Conservation (phyloP, 2,329 filamentous ascomycete genomes). For the Apiospora aurea region DNA sequence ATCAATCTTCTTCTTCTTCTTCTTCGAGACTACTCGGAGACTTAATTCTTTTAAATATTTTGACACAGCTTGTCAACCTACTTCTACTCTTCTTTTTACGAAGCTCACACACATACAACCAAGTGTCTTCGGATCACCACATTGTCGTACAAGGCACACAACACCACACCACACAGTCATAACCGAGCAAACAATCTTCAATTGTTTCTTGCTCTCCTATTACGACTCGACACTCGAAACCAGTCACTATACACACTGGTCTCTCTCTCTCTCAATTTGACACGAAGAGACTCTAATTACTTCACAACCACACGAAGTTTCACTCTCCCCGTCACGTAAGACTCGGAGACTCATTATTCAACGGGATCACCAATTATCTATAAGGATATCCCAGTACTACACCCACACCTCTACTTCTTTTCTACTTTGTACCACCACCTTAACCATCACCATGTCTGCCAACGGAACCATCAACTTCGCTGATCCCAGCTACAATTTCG, state of each 20-base stretch:
- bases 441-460: background rate
- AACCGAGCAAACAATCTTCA: background rate
- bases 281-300: slow-evolving; percentile 1
- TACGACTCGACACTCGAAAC: slow-evolving; percentile 16
- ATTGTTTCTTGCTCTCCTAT: background rate
- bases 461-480: background rate
- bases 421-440: background rate
- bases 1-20: background rate
- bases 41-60: background rate
- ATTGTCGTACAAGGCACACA: background rate
- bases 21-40: background rate
- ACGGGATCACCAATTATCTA: background rate
- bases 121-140: background rate
- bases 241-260: background rate
- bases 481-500: background rate
- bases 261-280: background rate
- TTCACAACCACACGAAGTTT: background rate
- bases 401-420: background rate
- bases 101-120: background rate
- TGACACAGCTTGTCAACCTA: background rate
- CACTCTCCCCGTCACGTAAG: background rate
- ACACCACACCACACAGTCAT: slow-evolving; percentile 3
- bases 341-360: background rate
- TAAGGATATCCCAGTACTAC: background rate
- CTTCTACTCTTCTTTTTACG: background rate